Evolutionary conservation across 768 basidiomycete genomes (phyloP), one percentile per base, ranked within the genome.

Genomic region (Suillus alpinus): DNA sequence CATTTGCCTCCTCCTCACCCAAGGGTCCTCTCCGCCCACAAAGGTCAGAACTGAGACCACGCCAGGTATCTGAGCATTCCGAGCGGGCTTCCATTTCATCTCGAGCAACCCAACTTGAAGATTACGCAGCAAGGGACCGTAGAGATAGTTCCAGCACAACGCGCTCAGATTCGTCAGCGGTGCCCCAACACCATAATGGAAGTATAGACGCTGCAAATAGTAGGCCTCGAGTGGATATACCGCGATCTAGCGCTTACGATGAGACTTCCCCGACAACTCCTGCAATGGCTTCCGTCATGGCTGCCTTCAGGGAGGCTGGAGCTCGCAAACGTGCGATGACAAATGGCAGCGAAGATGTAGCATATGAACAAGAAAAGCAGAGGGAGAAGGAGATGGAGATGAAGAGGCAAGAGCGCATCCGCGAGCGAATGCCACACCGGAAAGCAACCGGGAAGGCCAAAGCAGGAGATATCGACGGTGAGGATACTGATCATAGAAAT

Each of bases 391-490:
- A 89, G 62, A 80, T 80, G 10, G 88, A 91, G 71, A 84, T 76
- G 65, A 77, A 69, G n/a, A 81, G 86, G 50, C 90, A 92, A 67
- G 84, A 85, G 66, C 81, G 86, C 60, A 87, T 91, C 68, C 80
- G 80, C 64, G 87, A 90, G 59, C 86, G 83, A 69, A 83, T 83
- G 32, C 86, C 89, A 39, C 84, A 85, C 36, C 77, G 85, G 58
- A 78, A 76, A 61, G 68, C 71, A 13, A 83, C 79, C 51, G 81
- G 83, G 40, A 84, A 80, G 65, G 77, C 84, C 46, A 85, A 81
- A 69, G 81, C 83, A 50, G 93, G 91, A 7, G 92, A 94, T 69
- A 92, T 96, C 65, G 94, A 95, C 71, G 91, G 91, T 88, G 72
- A 66, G 86, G 76, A 37, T 39, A 43, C 39, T 9, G 20, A 26